phyloP scores from a whole-genome alignment of 345 rosid genomes.

The Abelmoschus esculentus region DNA sequence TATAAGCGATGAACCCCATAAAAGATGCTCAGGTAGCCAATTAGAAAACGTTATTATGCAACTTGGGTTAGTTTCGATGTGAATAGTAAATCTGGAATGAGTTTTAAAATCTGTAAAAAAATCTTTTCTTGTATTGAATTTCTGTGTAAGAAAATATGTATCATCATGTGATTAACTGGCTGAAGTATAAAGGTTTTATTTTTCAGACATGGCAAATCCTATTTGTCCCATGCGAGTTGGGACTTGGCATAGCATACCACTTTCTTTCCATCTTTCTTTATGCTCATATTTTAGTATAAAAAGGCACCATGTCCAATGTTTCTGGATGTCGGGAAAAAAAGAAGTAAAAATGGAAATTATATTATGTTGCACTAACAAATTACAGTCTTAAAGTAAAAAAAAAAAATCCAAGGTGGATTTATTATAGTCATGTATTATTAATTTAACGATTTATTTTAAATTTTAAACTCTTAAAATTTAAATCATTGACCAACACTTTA shows the following conservation, averaged over 20 bases:
- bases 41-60: background rate
- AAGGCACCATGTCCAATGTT: background rate
- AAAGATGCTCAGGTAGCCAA: background rate
- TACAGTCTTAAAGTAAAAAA: too few species aligned
- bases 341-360: background rate
- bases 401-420: too few species aligned
- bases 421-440: too few species aligned
- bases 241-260: background rate
- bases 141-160: too few species aligned
- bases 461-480: too few species aligned
- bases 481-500: too few species aligned
- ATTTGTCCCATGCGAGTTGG: slow-evolving; percentile 1
- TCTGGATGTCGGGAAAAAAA: background rate
- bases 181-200: background rate
- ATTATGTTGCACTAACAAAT: too few species aligned
- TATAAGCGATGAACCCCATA: slow-evolving; percentile 1
- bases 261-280: too few species aligned
- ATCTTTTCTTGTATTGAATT: background rate
- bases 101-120: background rate
- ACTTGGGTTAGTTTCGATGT: background rate
- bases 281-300: background rate
- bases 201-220: background rate
- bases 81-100: background rate
- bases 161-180: background rate
- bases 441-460: too few species aligned